These are phyloP conservation scores for Ogataea degrootiae DNA, from an alignment of 805 yeast species.

Conservation along the genomic window DNA sequence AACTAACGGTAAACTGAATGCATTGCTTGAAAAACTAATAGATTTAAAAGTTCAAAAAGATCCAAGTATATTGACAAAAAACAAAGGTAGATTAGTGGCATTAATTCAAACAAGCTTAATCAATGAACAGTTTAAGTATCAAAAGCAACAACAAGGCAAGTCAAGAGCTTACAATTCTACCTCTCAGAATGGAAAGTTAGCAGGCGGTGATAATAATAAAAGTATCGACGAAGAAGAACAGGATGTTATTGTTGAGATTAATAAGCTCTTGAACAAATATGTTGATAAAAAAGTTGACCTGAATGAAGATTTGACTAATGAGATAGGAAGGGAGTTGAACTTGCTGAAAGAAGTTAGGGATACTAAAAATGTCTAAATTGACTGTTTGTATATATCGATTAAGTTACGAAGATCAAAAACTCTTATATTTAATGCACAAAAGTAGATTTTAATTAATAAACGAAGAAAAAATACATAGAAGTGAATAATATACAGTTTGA, in stretches of 20 bases:
- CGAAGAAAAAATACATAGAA: neutral
- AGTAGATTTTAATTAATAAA: neutral
- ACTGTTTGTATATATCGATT: too few species aligned
- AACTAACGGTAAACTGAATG: constrained; percentile 36
- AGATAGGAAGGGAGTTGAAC: constrained; percentile 8
- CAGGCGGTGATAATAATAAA: neutral
- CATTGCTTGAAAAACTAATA: constrained; percentile 37
- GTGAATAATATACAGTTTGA: neutral
- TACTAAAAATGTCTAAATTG: neutral
- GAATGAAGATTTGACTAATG: constrained; percentile 9
- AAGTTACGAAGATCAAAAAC: too few species aligned
- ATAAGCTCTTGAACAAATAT: constrained; percentile 14
- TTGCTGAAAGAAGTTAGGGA: constrained; percentile 6
- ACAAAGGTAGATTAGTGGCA: constrained; percentile 48
- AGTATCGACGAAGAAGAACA: constrained; percentile 11
- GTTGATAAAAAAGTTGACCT: constrained; percentile 14
- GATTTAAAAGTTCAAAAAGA: constrained; percentile 43
- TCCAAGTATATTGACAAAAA: constrained; percentile 41
- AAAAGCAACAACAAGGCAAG: neutral
- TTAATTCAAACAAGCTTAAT: constrained; percentile 48
- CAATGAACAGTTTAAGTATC: constrained; percentile 14
- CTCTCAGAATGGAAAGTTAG: too few species aligned
- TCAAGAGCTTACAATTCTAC: too few species aligned
- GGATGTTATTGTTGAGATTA: constrained; percentile 14
- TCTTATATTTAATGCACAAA: neutral